Conservation (phyloP, 495 filamentous ascomycete genomes). For the Bryoglossum gracile region DNA sequence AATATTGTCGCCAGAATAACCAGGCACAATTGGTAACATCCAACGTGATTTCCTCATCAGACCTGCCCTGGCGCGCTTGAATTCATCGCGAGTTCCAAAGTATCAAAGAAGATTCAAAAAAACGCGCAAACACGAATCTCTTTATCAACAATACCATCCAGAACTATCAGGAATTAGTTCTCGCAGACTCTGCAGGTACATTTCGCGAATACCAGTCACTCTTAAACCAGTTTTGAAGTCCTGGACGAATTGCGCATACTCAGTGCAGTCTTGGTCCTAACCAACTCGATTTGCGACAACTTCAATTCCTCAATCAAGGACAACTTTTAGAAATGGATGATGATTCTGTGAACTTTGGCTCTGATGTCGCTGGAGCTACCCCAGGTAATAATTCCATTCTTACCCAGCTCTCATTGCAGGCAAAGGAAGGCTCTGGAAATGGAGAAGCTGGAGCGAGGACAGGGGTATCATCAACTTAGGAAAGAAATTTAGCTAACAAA, state of each 20-base stretch:
- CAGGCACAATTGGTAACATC: background rate
- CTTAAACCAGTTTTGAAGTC: background rate
- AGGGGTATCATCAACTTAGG: too few relatives aligned
- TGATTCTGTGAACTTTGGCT: constrained; percentile 44
- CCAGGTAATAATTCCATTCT: constrained; percentile 43
- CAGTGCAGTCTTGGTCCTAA: too few relatives aligned
- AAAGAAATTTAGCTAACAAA: constrained; percentile 15
- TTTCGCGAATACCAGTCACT: constrained; percentile 1
- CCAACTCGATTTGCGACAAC: constrained; percentile 19
- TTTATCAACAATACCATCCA: constrained; percentile 7
- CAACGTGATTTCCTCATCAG: too few relatives aligned
- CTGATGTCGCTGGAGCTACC: constrained; percentile 42
- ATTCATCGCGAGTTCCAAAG: constrained; percentile 4
- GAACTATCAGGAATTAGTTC: background rate
- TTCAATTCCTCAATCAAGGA: constrained; percentile 7
- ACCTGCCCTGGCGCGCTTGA: background rate
- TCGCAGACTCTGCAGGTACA: background rate
- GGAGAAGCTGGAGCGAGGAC: constrained; percentile 19
- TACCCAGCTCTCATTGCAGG: constrained; percentile 41
- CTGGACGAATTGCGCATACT: constrained; percentile 5
- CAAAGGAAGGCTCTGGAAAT: constrained; percentile 35
- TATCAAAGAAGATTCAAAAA: constrained; percentile 6
- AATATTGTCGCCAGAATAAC: background rate
- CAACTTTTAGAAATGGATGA: constrained; percentile 42
- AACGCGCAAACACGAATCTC: constrained; percentile 10